These are phyloP conservation scores for Hirschioporus abietinus DNA, from an alignment of 768 basidiomycete genomes.

Conservation along the genomic window DNA sequence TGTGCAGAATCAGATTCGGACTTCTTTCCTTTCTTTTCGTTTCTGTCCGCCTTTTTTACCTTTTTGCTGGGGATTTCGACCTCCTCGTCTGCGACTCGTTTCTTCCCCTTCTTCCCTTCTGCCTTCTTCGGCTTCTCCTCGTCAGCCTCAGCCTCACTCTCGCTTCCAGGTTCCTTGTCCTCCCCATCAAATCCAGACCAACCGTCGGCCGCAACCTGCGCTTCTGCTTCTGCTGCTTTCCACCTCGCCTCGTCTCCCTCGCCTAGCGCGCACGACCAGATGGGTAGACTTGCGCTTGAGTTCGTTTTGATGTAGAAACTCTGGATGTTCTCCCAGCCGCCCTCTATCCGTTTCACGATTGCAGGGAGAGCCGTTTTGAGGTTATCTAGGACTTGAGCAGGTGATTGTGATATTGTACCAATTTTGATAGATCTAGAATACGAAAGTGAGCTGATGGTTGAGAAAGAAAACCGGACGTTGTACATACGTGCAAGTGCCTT, in stretches of 20 bases:
- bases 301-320: conserved; percentile 87
- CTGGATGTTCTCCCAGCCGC: conserved; percentile 89
- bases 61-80: conserved; percentile 43
- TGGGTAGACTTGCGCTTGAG: conserved; percentile 76
- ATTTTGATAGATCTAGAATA: conserved; percentile 74
- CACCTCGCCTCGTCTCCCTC: conserved; percentile 54
- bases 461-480: conserved; percentile 1
- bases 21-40: conserved; percentile 18
- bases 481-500: conserved; percentile 87
- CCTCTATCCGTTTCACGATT: conserved; percentile 63
- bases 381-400: conserved; percentile 74
- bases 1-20: not conserved
- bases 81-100: conserved; percentile 32
- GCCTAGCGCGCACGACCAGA: conserved; percentile 82
- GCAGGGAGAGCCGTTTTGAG: conserved; percentile 72
- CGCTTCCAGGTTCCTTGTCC: not conserved
- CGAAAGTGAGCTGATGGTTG: conserved; percentile 3
- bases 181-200: conserved; percentile 4
- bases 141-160: conserved; percentile 8
- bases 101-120: conserved; percentile 29
- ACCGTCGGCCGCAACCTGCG: conserved; percentile 20
- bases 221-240: conserved; percentile 38
- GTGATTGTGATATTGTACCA: conserved; percentile 64
- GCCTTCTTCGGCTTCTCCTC: conserved; percentile 14
- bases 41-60: conserved; percentile 16